Conservation (phyloP, 2,329 filamentous ascomycete species). For the Aspergillus intermedius region DNA sequence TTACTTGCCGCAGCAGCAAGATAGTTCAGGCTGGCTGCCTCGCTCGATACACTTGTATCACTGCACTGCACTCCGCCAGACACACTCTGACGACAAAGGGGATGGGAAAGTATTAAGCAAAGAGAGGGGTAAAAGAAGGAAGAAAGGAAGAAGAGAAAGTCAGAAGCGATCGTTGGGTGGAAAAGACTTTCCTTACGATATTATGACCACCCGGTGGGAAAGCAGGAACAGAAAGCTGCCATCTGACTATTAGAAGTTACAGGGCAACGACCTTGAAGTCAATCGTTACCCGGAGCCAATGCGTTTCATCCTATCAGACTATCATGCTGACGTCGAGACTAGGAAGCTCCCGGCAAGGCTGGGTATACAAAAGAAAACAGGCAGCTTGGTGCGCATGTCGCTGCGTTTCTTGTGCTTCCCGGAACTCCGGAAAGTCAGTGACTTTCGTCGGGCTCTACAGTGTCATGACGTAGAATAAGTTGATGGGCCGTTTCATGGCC, state of each 20-base stretch:
- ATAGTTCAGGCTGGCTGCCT: not conserved
- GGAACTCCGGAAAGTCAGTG: not conserved
- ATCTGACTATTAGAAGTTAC: no score
- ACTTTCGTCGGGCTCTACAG: not conserved
- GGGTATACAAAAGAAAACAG: no score
- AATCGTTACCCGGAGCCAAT: not conserved
- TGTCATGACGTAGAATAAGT: not conserved
- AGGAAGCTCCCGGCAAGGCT: conserved; percentile 12
- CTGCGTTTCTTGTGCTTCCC: not conserved
- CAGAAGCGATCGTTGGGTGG: no score
- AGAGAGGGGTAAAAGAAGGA: no score
- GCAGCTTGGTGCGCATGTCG: no score
- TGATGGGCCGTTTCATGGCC: not conserved
- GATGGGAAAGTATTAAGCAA: no score
- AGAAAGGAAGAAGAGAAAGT: no score
- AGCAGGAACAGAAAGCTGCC: no score
- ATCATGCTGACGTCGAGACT: conserved; percentile 30
- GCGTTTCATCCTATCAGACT: conserved; percentile 1
- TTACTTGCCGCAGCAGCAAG: not conserved
- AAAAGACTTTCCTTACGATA: no score
- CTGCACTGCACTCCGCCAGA: no score
- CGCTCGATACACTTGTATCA: not conserved
- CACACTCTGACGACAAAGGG: no score
- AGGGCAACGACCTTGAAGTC: not conserved
- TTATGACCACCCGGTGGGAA: no score